These are phyloP conservation scores for Podospora tetraspora DNA, from an alignment of 495 filamentous ascomycete genomes.

Conservation along the genomic window DNA sequence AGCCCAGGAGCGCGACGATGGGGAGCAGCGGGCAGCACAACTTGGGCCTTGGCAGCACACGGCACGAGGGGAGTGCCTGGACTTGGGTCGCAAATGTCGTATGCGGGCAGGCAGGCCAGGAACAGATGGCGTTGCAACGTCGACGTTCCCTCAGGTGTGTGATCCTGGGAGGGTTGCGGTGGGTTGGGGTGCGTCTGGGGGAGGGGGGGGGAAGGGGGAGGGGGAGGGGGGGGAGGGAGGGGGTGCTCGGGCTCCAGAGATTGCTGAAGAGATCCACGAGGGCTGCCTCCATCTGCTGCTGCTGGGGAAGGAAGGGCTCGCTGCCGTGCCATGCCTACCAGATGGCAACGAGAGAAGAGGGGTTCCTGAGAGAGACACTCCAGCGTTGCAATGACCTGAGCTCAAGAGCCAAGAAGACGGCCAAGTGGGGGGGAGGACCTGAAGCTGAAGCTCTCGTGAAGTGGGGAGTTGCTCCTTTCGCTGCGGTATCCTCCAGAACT, in stretches of 20 bases:
- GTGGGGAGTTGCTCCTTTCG: neutral
- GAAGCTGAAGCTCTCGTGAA: neutral
- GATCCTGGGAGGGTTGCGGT: conserved; percentile 2
- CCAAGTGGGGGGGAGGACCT: neutral
- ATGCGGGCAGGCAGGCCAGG: conserved; percentile 11
- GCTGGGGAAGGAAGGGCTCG: conserved; percentile 1
- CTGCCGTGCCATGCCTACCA: neutral
- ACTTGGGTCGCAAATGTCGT: neutral
- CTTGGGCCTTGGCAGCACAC: conserved; percentile 2
- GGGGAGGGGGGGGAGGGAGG: neutral
- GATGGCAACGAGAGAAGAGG: neutral
- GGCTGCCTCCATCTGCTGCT: neutral
- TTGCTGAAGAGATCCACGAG: conserved; percentile 16
- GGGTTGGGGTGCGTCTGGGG: conserved; percentile 15
- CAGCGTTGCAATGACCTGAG: neutral
- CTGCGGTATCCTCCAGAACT: neutral
- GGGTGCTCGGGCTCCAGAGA: conserved; percentile 11
- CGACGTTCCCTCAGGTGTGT: conserved; percentile 5
- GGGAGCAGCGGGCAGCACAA: neutral
- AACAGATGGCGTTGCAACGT: conserved; percentile 8
- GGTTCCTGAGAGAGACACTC: neutral
- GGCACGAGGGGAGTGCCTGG: conserved; percentile 2
- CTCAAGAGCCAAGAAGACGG: neutral
- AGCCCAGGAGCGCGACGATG: neutral
- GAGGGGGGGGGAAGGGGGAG: conserved; percentile 4